These are phyloP conservation scores for Thermochaetoides thermophila DNA, from an alignment of 495 filamentous ascomycete species.

Conservation along the genomic window DNA sequence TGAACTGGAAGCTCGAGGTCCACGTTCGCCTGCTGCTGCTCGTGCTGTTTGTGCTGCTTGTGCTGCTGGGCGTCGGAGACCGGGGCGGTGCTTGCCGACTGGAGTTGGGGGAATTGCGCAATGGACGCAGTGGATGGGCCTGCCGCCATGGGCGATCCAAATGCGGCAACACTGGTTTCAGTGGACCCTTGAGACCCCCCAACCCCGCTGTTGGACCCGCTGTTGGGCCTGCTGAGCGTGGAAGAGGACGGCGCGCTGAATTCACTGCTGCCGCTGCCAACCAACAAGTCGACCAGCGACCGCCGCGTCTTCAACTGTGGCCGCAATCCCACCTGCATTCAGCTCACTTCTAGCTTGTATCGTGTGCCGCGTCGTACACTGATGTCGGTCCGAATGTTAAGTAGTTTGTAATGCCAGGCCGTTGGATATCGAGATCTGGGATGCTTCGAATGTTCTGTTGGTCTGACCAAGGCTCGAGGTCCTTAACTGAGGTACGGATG, in stretches of 20 bases:
- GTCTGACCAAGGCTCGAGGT: too few species aligned
- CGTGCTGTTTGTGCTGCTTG: too few species aligned
- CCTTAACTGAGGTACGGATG: too few species aligned
- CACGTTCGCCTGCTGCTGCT: too few species aligned
- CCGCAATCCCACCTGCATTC: constrained; percentile 25
- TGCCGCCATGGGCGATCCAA: constrained; percentile 9
- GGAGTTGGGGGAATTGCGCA: constrained; percentile 24
- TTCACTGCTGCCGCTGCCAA: constrained; percentile 12
- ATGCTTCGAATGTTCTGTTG: too few species aligned
- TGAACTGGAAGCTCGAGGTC: too few species aligned
- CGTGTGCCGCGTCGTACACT: too few species aligned
- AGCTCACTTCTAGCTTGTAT: not conserved
- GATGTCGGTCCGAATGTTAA: too few species aligned
- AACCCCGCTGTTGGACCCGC: too few species aligned
- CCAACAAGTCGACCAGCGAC: constrained; percentile 59
- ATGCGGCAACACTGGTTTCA: not conserved
- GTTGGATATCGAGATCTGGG: too few species aligned
- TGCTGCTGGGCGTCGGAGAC: too few species aligned
- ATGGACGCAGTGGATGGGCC: constrained; percentile 26
- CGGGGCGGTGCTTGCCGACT: constrained; percentile 20
- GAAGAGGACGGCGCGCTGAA: not conserved
- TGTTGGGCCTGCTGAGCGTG: constrained; percentile 16
- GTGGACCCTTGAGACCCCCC: constrained; percentile 1
- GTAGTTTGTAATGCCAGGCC: too few species aligned
- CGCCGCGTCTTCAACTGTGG: constrained; percentile 54